Conservation (phyloP, 768 basidiomycete species). For the Phaffia australis region DNA sequence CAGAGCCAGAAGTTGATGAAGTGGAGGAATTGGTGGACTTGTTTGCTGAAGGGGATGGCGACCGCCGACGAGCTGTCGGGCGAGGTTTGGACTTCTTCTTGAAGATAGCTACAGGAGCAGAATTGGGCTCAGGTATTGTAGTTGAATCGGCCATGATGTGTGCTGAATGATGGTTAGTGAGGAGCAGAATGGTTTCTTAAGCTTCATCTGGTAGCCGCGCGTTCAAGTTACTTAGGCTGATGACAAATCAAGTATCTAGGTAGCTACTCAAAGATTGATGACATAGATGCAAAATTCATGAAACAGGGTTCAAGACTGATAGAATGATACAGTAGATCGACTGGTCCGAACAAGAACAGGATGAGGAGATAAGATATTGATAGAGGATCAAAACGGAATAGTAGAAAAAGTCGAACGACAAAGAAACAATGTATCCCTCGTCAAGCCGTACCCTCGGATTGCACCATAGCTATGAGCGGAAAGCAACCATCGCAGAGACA, state of each 20-base stretch:
- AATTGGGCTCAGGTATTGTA: slow-evolving; percentile 22
- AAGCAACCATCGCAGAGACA: not conserved
- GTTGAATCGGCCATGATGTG: slow-evolving; percentile 21
- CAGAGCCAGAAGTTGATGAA: slow-evolving; percentile 20
- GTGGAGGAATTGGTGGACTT: slow-evolving; percentile 11
- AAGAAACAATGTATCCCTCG: too few species aligned
- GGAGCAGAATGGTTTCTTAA: too few species aligned
- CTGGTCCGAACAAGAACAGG: not conserved
- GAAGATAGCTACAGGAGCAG: slow-evolving; percentile 61
- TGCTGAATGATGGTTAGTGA: not conserved
- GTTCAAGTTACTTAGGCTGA: too few species aligned
- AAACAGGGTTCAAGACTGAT: too few species aligned
- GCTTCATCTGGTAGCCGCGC: too few species aligned
- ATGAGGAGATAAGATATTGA: not conserved
- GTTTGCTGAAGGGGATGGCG: slow-evolving; percentile 49
- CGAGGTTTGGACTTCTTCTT: slow-evolving; percentile 75
- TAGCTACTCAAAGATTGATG: too few species aligned
- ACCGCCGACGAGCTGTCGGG: slow-evolving; percentile 62
- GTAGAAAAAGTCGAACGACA: too few species aligned
- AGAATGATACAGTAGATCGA: not conserved
- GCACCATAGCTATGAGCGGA: slow-evolving; percentile 23
- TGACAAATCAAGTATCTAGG: too few species aligned
- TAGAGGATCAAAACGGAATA: not conserved
- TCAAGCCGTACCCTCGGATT: slow-evolving; percentile 23
- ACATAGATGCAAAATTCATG: too few species aligned